phyloP scores from a whole-genome alignment of 2,329 filamentous ascomycete genomes.

The Epichloe sp. region DNA sequence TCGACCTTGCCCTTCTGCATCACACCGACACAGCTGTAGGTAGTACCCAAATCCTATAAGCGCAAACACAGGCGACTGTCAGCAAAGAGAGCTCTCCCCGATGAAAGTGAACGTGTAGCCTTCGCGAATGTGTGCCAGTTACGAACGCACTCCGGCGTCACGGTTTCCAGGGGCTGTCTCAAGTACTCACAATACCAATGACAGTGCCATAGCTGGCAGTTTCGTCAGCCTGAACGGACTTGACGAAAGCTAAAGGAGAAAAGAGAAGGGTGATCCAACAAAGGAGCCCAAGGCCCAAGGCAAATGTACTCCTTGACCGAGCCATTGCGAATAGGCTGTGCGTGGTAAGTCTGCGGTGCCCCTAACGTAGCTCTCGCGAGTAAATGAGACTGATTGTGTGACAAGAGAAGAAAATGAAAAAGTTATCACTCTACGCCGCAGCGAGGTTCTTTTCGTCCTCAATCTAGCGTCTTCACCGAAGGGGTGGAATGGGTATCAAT shows the following conservation, averaged over 20 bases:
- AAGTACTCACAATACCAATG: constrained; percentile 65
- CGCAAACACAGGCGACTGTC: not conserved
- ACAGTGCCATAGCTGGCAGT: constrained; percentile 74
- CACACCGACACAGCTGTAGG: constrained; percentile 81
- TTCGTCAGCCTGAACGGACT: constrained; percentile 60
- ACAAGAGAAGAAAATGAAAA: constrained; percentile 12
- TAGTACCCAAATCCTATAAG: constrained; percentile 66
- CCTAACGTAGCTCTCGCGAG: constrained; percentile 1
- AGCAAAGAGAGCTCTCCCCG: not conserved
- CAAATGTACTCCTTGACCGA: constrained; percentile 53
- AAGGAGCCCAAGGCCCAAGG: constrained; percentile 74
- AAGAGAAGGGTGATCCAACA: constrained; percentile 88
- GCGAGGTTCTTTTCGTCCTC: constrained; percentile 16
- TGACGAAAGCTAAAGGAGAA: constrained; percentile 72
- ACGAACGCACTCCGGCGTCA: not conserved
- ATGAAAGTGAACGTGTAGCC: not conserved
- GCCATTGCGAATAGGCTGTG: constrained; percentile 28
- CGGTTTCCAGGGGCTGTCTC: not conserved
- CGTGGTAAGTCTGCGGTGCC: constrained; percentile 10
- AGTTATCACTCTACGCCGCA: constrained; percentile 15
- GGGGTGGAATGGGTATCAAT: constrained; percentile 16
- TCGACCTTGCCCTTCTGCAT: constrained; percentile 94
- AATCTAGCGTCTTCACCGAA: constrained; percentile 18
- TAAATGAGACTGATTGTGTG: constrained; percentile 10
- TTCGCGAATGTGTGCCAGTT: not conserved